A percentile compares a stretch with the other conserved stretches of the same genome.
Evolutionary conservation across 169 alveolate genomes (phyloP).

Genomic region (Miamiensis avidus): DNA sequence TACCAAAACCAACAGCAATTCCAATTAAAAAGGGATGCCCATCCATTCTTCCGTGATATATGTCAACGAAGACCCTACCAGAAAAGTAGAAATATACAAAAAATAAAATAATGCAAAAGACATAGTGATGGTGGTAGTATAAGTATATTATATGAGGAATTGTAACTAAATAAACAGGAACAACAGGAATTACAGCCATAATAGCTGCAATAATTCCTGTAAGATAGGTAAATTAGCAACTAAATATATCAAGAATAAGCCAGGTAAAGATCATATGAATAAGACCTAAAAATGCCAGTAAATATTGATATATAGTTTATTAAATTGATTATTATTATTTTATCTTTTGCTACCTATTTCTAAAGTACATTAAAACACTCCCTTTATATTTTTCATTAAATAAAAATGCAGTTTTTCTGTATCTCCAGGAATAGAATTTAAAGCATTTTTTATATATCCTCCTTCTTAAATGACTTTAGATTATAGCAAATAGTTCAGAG

Average conservation of each 20-base stretch:
- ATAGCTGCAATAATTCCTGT: neutral
- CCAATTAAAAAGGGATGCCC: neutral
- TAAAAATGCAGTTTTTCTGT: neutral
- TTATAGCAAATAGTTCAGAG: neutral
- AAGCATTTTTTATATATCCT: neutral
- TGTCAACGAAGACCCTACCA: neutral
- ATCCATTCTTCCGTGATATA: neutral
- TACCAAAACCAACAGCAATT: neutral
- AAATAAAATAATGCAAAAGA: too few relatives aligned
- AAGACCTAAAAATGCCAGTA: neutral
- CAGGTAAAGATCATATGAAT: neutral
- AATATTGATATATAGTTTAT: too few relatives aligned
- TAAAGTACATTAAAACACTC: neutral
- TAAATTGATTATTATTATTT: too few relatives aligned
- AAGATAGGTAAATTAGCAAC: neutral
- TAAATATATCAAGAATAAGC: neutral
- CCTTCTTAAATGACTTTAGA: neutral
- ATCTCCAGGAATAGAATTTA: neutral
- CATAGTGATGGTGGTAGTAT: neutral
- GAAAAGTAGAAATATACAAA: neutral
- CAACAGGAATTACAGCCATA: neutral
- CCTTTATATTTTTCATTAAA: neutral
- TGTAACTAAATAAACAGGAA: neutral
- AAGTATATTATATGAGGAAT: neutral
- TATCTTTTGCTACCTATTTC: neutral